These are phyloP conservation scores for Kurtzmaniella quercitrusa DNA, from an alignment of 1,139 yeast species.

Conservation along the genomic window DNA sequence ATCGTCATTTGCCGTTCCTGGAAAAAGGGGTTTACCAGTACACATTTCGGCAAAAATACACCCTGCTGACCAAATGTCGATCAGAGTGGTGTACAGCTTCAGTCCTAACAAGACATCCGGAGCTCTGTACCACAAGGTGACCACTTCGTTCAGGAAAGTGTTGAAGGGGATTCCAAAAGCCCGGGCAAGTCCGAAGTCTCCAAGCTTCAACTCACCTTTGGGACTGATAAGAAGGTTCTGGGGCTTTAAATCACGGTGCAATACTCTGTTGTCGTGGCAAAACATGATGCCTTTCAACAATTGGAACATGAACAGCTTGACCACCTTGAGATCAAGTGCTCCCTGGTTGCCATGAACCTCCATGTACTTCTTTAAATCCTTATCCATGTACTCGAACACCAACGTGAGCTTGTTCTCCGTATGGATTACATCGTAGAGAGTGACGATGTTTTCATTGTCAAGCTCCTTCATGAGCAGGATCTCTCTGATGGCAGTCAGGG, in stretches of 20 bases:
- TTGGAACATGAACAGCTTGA: constrained; percentile 91
- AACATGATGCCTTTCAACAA: constrained; percentile 84
- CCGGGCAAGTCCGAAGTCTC: constrained; percentile 96
- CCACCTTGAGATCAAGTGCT: constrained; percentile 72
- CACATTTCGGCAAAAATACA: constrained; percentile 98
- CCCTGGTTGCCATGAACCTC: constrained; percentile 81
- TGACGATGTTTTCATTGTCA: constrained; percentile 89
- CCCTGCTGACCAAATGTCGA: constrained; percentile 99
- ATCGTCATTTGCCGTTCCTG: constrained; percentile 95
- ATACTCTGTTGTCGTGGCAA: constrained; percentile 91
- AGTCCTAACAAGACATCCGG: constrained; percentile 96
- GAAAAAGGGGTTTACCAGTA: constrained; percentile 94
- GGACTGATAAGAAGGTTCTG: constrained; percentile 84
- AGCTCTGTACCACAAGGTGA: constrained; percentile 96
- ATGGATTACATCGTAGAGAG: constrained; percentile 91
- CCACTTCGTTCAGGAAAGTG: constrained; percentile 96
- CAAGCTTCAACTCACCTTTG: constrained; percentile 88
- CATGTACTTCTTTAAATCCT: constrained; percentile 91
- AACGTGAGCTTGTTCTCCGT: constrained; percentile 92
- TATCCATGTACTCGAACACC: constrained; percentile 92
- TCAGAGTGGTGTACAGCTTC: constrained; percentile 90
- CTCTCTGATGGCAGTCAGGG: constrained; percentile 96
- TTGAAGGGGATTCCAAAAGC: constrained; percentile 98
- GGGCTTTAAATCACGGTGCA: constrained; percentile 94
- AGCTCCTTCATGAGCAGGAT: constrained; percentile 95